Conservation (phyloP, 805 yeast genomes). For the Kodamaea restingae region DNA sequence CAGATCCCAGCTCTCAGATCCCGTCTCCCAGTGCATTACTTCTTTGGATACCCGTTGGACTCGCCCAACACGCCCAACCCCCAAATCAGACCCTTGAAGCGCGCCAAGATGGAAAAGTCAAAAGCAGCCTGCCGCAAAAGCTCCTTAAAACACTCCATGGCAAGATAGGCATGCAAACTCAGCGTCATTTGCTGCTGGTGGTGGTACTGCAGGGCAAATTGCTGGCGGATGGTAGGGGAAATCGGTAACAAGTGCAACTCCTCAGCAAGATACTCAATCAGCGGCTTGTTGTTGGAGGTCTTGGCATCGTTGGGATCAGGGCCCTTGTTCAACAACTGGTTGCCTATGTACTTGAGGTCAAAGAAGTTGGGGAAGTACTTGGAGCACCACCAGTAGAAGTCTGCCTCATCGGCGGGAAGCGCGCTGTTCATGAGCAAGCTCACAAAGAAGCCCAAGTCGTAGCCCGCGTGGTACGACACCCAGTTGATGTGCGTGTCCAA, state of each 20-base stretch:
- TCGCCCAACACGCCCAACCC: slow-evolving; percentile 38
- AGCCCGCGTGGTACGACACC: slow-evolving; percentile 91
- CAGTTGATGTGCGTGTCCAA: slow-evolving; percentile 70
- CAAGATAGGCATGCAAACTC: slow-evolving; percentile 59
- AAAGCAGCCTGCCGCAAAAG: slow-evolving; percentile 31
- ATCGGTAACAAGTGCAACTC: slow-evolving; percentile 62
- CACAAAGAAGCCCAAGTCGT: slow-evolving; percentile 86
- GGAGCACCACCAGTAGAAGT: slow-evolving; percentile 65
- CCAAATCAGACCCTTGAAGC: slow-evolving; percentile 49
- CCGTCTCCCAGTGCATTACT: no score
- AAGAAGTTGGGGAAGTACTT: slow-evolving; percentile 76
- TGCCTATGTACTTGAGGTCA: slow-evolving; percentile 65
- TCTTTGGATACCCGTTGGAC: slow-evolving; percentile 6
- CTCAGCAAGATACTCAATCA: slow-evolving; percentile 64
- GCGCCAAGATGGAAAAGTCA: slow-evolving; percentile 21
- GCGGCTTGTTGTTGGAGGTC: slow-evolving; percentile 33
- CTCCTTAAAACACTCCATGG: slow-evolving; percentile 63
- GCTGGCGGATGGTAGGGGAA: slow-evolving; percentile 42
- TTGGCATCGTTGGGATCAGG: slow-evolving; percentile 12
- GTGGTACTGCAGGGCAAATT: slow-evolving; percentile 19
- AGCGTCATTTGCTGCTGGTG: slow-evolving; percentile 38
- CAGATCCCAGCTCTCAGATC: no score
- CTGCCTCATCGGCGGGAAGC: slow-evolving; percentile 79
- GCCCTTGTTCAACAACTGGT: slow-evolving; percentile 29
- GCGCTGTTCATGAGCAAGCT: slow-evolving; percentile 68